Conservation (phyloP, 2,329 filamentous ascomycete genomes). For the Pestalotiopsis sp. region DNA sequence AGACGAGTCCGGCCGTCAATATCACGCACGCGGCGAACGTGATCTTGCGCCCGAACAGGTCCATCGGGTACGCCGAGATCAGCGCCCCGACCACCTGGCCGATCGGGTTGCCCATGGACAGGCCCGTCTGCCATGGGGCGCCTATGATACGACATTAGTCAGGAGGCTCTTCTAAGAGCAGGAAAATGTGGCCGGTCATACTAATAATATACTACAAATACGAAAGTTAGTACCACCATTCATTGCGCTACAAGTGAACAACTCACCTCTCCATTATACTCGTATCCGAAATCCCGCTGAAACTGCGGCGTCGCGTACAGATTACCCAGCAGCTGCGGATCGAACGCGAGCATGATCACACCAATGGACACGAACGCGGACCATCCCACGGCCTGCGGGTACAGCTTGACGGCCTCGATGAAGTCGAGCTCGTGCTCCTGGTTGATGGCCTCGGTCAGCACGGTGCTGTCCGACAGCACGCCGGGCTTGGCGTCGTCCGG, state of each 20-base stretch:
- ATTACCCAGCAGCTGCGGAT: constrained; percentile 65
- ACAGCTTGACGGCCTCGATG: constrained; percentile 41
- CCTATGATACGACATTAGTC: constrained; percentile 27
- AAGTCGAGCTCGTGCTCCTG: constrained; percentile 44
- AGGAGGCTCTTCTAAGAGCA: constrained; percentile 1
- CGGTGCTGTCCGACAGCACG: constrained; percentile 13
- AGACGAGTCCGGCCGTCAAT: constrained; percentile 55
- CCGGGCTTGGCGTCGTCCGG: constrained; percentile 17
- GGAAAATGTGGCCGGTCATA: constrained; percentile 11
- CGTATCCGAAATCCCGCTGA: constrained; percentile 34
- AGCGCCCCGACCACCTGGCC: constrained; percentile 60
- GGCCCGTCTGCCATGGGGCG: constrained; percentile 48
- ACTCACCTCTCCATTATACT: constrained; percentile 32
- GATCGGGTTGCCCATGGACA: constrained; percentile 57
- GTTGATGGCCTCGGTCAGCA: constrained; percentile 38
- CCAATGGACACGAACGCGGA: constrained; percentile 61
- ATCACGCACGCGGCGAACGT: constrained; percentile 47
- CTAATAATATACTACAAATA: constrained; percentile 35
- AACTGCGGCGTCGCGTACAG: constrained; percentile 49
- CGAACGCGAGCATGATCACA: constrained; percentile 65
- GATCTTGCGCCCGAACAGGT: constrained; percentile 45
- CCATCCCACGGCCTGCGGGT: constrained; percentile 53
- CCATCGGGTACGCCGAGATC: constrained; percentile 48
- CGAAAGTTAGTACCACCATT: neutral
- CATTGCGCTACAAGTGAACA: neutral